Evolutionary conservation across 495 filamentous ascomycete species (phyloP), one percentile per base, ranked within the genome.

Genomic region (Neurospora sp.): DNA sequence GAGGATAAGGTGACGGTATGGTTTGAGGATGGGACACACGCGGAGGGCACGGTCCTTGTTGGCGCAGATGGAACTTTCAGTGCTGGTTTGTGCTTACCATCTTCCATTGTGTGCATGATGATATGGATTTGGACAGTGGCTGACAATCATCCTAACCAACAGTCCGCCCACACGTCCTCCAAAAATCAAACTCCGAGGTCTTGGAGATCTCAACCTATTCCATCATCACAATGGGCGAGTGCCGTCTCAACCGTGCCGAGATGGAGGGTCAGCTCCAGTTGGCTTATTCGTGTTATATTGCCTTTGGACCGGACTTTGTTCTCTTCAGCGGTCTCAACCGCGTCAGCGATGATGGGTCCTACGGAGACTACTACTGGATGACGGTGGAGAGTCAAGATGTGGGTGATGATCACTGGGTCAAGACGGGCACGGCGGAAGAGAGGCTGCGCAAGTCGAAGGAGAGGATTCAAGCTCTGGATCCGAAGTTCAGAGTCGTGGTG

Each of bases 1-100:
- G 82, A 70, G 35, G 87, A 82, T 69, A 86, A 88, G 77, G 82
- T 92, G 40, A 88, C 86, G 54, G 88, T 88, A 49, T 89, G 89
- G 79, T 94, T 94, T 86, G 89, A 89, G 41, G 93, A 93, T 78
- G 89, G 89, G 70, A 86, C 86, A 20, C 88, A 88, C 4, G 83
- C 86, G 2, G 87, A 75, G 10, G 84, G 83, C 0, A 76, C 79
- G 37, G 74, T 86, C 0, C 72, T 88, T 4, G 78, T 89, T 10
- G 87, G 86, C 5, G 83, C 86, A 1, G 87, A 89, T 75, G 87
- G 86, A 16, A 78, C 83, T 0, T 78, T 78, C 18, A 83, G 82
- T 38, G 69, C 75, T n/a, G 76, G 81, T 82, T 70, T 14, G 80
- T 70, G 38, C 5, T 35, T 35, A 0, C 12, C 39, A 20, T 31